Conservation (phyloP, 2,329 filamentous ascomycete genomes). For the Aspergillus pseudoglaucus region DNA sequence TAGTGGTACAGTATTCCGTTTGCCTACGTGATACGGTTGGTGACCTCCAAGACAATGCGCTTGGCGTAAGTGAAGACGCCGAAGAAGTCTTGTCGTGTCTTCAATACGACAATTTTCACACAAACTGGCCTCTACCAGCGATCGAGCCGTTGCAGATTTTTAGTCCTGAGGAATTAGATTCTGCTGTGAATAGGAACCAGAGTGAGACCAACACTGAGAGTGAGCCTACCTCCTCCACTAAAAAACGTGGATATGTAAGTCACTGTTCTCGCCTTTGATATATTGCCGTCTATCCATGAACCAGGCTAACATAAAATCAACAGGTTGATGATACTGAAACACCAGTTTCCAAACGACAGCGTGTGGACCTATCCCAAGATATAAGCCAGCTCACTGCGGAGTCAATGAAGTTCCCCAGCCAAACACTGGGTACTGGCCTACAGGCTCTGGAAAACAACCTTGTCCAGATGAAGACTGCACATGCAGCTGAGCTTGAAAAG, state of each 20-base stretch:
- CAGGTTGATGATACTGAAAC: conserved; percentile 25
- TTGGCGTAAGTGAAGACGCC: conserved; percentile 34
- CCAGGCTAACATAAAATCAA: conserved; percentile 14
- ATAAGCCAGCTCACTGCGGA: conserved; percentile 30
- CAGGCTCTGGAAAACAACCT: conserved; percentile 23
- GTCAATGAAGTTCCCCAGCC: conserved; percentile 24
- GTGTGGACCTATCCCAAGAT: conserved; percentile 30
- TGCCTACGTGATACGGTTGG: conserved; percentile 30
- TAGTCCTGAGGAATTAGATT: conserved; percentile 20
- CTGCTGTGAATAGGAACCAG: conserved; percentile 5
- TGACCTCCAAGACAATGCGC: conserved; percentile 37
- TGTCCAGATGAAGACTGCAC: conserved; percentile 24
- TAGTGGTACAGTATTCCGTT: conserved; percentile 29
- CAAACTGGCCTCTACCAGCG: conserved; percentile 31
- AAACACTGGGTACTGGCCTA: conserved; percentile 23
- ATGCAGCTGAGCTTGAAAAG: conserved; percentile 25
- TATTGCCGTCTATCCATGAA: neutral
- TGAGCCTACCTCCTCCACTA: conserved; percentile 5
- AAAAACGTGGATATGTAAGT: conserved; percentile 30
- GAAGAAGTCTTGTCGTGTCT: conserved; percentile 31
- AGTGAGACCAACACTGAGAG: conserved; percentile 1
- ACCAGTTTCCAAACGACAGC: conserved; percentile 31
- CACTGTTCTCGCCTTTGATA: neutral
- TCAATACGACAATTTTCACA: conserved; percentile 28
- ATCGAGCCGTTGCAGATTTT: conserved; percentile 34